These are phyloP conservation scores for Salvia miltiorrhiza DNA, from an alignment of 257 asterid species.

Conservation along the genomic window DNA sequence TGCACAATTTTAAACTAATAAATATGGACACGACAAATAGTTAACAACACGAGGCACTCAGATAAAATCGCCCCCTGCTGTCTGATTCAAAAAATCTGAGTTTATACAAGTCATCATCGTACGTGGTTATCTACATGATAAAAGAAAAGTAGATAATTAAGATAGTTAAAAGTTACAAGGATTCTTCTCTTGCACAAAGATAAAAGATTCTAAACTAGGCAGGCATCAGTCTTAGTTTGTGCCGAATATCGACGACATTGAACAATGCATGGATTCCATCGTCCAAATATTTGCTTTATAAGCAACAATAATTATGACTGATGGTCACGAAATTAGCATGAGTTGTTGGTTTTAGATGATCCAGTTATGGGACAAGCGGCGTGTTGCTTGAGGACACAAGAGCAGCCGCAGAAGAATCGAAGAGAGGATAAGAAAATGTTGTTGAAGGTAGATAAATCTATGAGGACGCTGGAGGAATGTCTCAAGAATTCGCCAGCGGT, in stretches of 20 bases:
- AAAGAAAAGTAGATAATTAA: not conserved
- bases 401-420: not conserved
- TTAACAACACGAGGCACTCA: not conserved
- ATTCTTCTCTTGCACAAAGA: not conserved
- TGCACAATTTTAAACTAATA: not conserved
- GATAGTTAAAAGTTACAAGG: too few species aligned
- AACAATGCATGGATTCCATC: conserved; percentile 17
- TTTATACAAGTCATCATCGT: not conserved
- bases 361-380: conserved; percentile 29
- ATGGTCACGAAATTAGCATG: too few species aligned
- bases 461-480: conserved; percentile 19
- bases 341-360: not conserved
- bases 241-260: not conserved
- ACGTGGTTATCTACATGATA: not conserved
- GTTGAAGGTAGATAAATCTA: not conserved
- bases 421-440: not conserved
- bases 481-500: conserved; percentile 23
- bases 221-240: not conserved
- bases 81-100: not conserved
- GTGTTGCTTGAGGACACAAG: conserved; percentile 26
- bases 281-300: conserved; percentile 8
- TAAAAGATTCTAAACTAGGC: conserved; percentile 3
- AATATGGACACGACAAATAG: too few species aligned
- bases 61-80: conserved; percentile 13
- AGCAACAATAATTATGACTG: not conserved